Percentiles rank a stretch among this genome's conserved stretches.
These are phyloP conservation scores for Mycena epipterygia DNA, from an alignment of 768 basidiomycete genomes.

Conservation along the genomic window DNA sequence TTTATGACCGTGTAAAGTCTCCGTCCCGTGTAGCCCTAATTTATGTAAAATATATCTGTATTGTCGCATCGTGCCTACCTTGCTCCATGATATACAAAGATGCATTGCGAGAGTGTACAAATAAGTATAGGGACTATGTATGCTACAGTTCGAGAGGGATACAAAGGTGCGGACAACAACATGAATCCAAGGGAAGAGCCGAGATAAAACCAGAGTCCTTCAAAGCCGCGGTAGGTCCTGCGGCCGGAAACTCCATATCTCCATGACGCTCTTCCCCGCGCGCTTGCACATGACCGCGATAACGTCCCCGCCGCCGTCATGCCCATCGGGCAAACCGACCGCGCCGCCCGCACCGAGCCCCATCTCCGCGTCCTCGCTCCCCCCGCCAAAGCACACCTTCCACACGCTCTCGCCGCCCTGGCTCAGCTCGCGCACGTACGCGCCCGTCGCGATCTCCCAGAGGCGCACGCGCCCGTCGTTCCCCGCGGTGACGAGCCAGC, in stretches of 20 bases:
- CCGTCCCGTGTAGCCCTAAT: not conserved
- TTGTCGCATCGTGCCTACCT: too few relatives aligned
- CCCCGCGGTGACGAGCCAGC: constrained; percentile 87
- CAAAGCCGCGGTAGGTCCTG: constrained; percentile 40
- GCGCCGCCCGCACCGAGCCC: constrained; percentile 11
- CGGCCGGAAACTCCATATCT: constrained; percentile 86
- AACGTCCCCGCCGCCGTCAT: constrained; percentile 66
- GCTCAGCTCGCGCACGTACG: constrained; percentile 81
- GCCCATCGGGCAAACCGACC: constrained; percentile 65
- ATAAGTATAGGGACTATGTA: constrained; percentile 6
- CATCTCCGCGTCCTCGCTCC: constrained; percentile 31
- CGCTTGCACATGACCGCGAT: constrained; percentile 88
- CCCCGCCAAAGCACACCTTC: constrained; percentile 81
- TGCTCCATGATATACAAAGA: too few relatives aligned
- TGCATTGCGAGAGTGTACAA: too few relatives aligned
- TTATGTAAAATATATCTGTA: too few relatives aligned
- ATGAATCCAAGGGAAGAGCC: not conserved
- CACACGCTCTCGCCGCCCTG: constrained; percentile 87
- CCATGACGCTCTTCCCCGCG: constrained; percentile 86
- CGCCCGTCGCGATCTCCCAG: constrained; percentile 76
- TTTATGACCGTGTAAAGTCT: constrained; percentile 73
- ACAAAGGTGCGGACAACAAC: constrained; percentile 8
- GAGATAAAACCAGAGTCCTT: not conserved
- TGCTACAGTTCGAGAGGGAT: constrained; percentile 16
- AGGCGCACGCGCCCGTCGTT: constrained; percentile 88